A percentile compares a stretch with the other conserved stretches of the same genome.
These are phyloP conservation scores for Knoxdaviesia capensis DNA, from an alignment of 2,329 filamentous ascomycete genomes.

Conservation along the genomic window DNA sequence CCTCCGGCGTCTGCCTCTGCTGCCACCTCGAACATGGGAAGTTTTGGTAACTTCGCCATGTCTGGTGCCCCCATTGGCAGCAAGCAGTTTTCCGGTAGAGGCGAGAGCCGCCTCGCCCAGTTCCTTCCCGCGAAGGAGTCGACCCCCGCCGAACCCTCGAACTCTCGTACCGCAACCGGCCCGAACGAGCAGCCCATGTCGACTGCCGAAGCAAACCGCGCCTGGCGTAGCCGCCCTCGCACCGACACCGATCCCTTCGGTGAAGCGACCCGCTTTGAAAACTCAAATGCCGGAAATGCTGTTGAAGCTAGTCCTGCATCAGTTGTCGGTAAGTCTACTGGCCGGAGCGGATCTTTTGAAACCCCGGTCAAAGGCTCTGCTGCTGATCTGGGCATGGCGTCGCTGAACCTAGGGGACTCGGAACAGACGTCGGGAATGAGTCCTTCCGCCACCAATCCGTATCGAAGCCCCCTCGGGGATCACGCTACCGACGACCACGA, in stretches of 20 bases:
- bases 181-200: slow-evolving; percentile 14
- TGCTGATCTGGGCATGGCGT: slow-evolving; percentile 42
- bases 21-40: slow-evolving; percentile 41
- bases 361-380: slow-evolving; percentile 33
- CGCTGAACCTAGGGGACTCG: slow-evolving; percentile 30
- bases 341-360: slow-evolving; percentile 2
- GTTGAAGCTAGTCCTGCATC: no score
- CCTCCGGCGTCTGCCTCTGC: slow-evolving; percentile 43
- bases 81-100: slow-evolving; percentile 32
- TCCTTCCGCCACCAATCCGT: slow-evolving; percentile 90
- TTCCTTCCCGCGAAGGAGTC: slow-evolving; percentile 41
- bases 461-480: slow-evolving; percentile 71
- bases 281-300: no score
- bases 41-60: slow-evolving; percentile 80
- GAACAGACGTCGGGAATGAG: slow-evolving; percentile 51
- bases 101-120: slow-evolving; percentile 72
- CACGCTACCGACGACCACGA: slow-evolving; percentile 45
- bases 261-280: slow-evolving; percentile 33
- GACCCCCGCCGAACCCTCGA: slow-evolving; percentile 20
- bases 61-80: slow-evolving; percentile 39
- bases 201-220: slow-evolving; percentile 16
- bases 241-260: slow-evolving; percentile 62
- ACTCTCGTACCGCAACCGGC: slow-evolving; percentile 7
- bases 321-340: no score
- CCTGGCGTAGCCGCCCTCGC: slow-evolving; percentile 39